Evolutionary conservation across 768 basidiomycete species (phyloP).

Genomic region (Tulasnella calospora): DNA sequence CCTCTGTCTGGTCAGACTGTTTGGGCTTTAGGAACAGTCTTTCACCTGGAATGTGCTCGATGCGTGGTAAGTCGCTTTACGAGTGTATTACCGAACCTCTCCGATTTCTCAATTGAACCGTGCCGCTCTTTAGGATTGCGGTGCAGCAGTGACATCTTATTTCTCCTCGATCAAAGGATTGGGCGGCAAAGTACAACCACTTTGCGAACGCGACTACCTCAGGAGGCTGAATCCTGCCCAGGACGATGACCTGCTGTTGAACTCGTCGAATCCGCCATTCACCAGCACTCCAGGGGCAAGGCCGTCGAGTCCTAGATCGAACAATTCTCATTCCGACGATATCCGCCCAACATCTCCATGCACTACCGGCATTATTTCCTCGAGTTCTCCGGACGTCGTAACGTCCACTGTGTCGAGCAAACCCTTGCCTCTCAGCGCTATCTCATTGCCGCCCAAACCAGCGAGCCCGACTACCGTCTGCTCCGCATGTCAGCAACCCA

Average conservation of each 20-base stretch:
- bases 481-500: conserved; percentile 29
- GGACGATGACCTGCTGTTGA: conserved; percentile 2
- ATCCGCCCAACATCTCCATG: not conserved
- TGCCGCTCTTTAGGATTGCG: no score
- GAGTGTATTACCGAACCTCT: no score
- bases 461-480: not conserved
- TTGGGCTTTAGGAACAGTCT: no score
- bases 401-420: not conserved
- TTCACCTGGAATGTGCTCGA: no score
- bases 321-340: conserved; percentile 25
- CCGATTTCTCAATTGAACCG: no score
- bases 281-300: conserved; percentile 13
- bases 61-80: no score
- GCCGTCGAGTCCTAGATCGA: conserved; percentile 23
- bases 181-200: no score
- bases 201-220: no score
- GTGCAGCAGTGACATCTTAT: no score
- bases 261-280: conserved; percentile 24
- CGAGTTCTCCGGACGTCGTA: not conserved
- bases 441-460: not conserved
- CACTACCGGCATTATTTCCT: not conserved
- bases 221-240: no score
- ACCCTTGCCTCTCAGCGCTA: not conserved
- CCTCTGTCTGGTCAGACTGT: no score
- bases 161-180: no score